Percentiles rank a stretch among this genome's conserved stretches.
Conservation (phyloP, 2,329 filamentous ascomycete species). For the Talaromyces sp. region DNA sequence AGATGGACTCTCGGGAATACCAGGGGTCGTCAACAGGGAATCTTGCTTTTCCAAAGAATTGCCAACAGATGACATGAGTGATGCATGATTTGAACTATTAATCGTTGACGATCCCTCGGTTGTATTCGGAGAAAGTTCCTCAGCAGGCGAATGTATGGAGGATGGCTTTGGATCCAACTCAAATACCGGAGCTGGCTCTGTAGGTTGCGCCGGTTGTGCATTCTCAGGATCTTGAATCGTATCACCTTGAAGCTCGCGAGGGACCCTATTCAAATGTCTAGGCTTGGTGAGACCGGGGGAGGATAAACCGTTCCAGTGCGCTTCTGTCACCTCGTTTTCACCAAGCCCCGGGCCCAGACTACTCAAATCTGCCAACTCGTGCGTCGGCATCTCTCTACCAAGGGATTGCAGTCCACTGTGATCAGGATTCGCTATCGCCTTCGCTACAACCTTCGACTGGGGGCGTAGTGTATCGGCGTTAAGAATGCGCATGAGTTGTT, state of each 20-base stretch:
- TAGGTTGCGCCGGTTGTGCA: neutral
- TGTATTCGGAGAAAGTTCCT: neutral
- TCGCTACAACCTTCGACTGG: neutral
- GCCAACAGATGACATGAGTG: neutral
- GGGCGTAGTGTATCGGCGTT: conserved; percentile 57
- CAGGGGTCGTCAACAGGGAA: neutral
- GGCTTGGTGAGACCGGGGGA: neutral
- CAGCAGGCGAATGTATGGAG: neutral
- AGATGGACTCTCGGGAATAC: neutral
- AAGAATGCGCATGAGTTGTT: conserved; percentile 78
- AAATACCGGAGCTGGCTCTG: neutral
- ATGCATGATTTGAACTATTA: neutral
- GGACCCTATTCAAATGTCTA: neutral
- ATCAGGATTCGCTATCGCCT: neutral
- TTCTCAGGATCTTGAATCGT: neutral
- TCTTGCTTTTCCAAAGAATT: neutral
- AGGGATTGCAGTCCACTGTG: neutral
- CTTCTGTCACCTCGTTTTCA: neutral
- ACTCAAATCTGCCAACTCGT: neutral
- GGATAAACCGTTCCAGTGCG: conserved; percentile 2
- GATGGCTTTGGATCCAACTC: neutral
- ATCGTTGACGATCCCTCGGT: neutral
- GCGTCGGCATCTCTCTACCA: neutral
- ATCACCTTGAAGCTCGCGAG: conserved; percentile 1
- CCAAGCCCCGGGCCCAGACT: neutral